Percentiles rank a stretch among this genome's conserved stretches.
phyloP scores from a whole-genome alignment of 208 protist species.

The Trypanosoma avium region DNA sequence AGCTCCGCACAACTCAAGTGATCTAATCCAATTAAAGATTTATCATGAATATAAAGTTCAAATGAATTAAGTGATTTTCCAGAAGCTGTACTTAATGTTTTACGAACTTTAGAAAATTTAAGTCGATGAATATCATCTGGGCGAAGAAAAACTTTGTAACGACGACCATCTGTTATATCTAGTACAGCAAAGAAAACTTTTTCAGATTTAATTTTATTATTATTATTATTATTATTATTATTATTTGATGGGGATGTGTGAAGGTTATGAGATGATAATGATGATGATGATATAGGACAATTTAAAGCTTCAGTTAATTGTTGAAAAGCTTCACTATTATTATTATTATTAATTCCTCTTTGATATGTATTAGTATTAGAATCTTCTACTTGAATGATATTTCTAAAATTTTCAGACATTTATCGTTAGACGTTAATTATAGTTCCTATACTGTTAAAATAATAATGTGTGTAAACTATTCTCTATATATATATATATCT shows the following conservation, averaged over 20 bases:
- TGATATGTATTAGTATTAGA: too few relatives aligned
- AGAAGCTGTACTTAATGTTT: slow-evolving; percentile 7
- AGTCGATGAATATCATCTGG: slow-evolving; percentile 16
- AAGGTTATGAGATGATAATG: background rate
- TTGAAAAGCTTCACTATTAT: too few relatives aligned
- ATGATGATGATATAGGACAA: background rate
- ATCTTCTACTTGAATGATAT: too few relatives aligned
- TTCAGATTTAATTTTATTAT: background rate
- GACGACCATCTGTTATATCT: slow-evolving; percentile 16
- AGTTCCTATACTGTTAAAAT: too few relatives aligned
- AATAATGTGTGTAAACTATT: too few relatives aligned
- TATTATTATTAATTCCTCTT: too few relatives aligned
- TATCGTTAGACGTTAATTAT: too few relatives aligned
- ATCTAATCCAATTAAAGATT: background rate
- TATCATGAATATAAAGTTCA: slow-evolving; percentile 10
- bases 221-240: background rate
- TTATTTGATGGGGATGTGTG: background rate
- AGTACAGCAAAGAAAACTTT: slow-evolving; percentile 22
- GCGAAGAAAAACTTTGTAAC: slow-evolving; percentile 28
- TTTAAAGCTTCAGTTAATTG: too few relatives aligned
- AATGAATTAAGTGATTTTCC: slow-evolving; percentile 16
- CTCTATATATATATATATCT: too few relatives aligned
- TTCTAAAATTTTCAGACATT: too few relatives aligned
- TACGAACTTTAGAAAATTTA: slow-evolving; percentile 10
- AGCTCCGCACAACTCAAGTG: slow-evolving; percentile 2